phyloP scores from a whole-genome alignment of 2,329 filamentous ascomycete species.

The Paraphoma sp. region DNA sequence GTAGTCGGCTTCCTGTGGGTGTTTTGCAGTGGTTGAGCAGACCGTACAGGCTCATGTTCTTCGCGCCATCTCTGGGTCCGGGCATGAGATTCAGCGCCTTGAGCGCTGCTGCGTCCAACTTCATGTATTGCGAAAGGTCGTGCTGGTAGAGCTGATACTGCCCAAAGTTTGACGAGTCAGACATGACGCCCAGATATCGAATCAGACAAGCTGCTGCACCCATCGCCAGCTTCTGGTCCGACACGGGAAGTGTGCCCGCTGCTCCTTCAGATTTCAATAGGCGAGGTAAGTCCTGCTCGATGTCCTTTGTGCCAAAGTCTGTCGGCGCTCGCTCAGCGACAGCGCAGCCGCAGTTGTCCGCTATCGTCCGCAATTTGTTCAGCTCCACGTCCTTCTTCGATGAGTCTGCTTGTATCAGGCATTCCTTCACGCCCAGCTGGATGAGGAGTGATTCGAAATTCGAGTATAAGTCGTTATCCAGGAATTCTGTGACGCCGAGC shows the following conservation, averaged over 20 bases:
- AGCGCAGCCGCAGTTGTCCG: constrained; percentile 90
- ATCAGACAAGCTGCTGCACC: constrained; percentile 91
- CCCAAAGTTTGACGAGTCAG: constrained; percentile 92
- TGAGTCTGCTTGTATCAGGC: constrained; percentile 80
- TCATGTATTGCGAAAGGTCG: constrained; percentile 97
- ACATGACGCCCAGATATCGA: constrained; percentile 89
- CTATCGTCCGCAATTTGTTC: constrained; percentile 83
- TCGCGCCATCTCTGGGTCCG: constrained; percentile 90
- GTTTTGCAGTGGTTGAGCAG: constrained; percentile 98
- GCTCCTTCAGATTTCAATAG: constrained; percentile 86
- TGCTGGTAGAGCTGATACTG: constrained; percentile 98
- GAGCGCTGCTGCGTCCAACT: constrained; percentile 90
- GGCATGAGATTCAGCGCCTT: constrained; percentile 98
- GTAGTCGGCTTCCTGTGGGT: constrained; percentile 83
- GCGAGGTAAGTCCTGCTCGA: constrained; percentile 91
- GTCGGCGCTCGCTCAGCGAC: constrained; percentile 77
- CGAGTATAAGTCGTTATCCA: constrained; percentile 98
- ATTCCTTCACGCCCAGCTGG: constrained; percentile 94
- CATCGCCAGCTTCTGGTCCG: constrained; percentile 95
- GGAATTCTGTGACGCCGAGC: constrained; percentile 94
- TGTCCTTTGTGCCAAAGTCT: constrained; percentile 89
- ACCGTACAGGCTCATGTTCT: constrained; percentile 95
- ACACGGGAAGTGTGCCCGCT: constrained; percentile 79
- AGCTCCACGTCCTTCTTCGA: constrained; percentile 86
- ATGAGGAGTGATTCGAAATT: constrained; percentile 97